A percentile compares a stretch with the other conserved stretches of the same genome.
These are phyloP conservation scores for Aureobasidium sp. DNA, from an alignment of 2,329 filamentous ascomycete genomes.

Conservation along the genomic window DNA sequence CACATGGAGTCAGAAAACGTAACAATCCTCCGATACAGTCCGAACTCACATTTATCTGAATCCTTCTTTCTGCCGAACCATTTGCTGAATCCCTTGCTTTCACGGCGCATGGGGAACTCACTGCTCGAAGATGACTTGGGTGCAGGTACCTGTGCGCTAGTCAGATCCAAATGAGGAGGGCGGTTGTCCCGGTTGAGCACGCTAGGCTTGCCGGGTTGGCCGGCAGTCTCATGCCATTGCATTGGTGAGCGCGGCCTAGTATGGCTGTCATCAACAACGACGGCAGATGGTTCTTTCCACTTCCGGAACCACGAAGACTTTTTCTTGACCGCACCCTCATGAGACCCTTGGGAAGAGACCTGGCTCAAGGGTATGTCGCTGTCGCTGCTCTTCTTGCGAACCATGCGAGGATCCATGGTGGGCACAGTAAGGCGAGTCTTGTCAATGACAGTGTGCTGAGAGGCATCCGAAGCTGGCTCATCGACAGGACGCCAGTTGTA, in stretches of 20 bases:
- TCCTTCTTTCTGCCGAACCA: slow-evolving; percentile 44
- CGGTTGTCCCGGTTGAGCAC: slow-evolving; percentile 28
- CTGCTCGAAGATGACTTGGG: slow-evolving; percentile 29
- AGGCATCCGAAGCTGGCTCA: slow-evolving; percentile 3
- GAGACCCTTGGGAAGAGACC: slow-evolving; percentile 19
- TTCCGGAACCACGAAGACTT: slow-evolving; percentile 40
- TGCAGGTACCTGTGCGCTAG: slow-evolving; percentile 6
- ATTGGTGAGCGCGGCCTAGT: not conserved
- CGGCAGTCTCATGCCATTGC: slow-evolving; percentile 11
- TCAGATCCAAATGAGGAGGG: slow-evolving; percentile 24
- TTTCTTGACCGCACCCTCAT: slow-evolving; percentile 30
- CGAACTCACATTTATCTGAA: slow-evolving; percentile 31
- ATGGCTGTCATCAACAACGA: slow-evolving; percentile 1
- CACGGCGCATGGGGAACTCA: slow-evolving; percentile 38
- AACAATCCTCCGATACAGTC: slow-evolving; percentile 25
- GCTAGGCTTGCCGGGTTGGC: slow-evolving; percentile 21
- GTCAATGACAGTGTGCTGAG: slow-evolving; percentile 12
- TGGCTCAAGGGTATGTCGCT: slow-evolving; percentile 20
- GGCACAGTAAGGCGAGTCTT: slow-evolving; percentile 16
- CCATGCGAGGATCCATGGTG: slow-evolving; percentile 13
- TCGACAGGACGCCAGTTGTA: slow-evolving; percentile 46
- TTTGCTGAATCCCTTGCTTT: slow-evolving; percentile 41
- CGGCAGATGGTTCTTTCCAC: slow-evolving; percentile 16
- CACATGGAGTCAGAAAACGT: slow-evolving; percentile 27
- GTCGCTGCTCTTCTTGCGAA: slow-evolving; percentile 17